Evolutionary conservation across 2,329 filamentous ascomycete genomes (phyloP).

Genomic region (Tolypocladium nubicola): DNA sequence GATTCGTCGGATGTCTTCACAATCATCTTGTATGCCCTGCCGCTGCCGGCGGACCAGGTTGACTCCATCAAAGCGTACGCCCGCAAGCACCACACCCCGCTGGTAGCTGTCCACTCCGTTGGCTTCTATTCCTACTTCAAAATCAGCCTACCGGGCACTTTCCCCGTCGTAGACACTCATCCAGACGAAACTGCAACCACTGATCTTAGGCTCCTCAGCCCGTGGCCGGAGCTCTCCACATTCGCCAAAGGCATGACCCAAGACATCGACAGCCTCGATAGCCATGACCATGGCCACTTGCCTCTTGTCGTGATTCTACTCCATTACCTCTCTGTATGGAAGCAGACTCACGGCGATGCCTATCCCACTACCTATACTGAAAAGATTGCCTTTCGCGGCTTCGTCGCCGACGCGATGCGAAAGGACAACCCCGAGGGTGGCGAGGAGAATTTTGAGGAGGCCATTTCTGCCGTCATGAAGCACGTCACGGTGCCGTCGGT

Average conservation of each 20-base stretch:
- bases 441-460: slow-evolving; percentile 97
- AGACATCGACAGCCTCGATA: slow-evolving; percentile 57
- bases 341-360: slow-evolving; percentile 53
- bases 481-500: slow-evolving; percentile 62
- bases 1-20: slow-evolving; percentile 32
- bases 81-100: slow-evolving; percentile 51
- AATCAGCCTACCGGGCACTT: slow-evolving; percentile 65
- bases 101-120: slow-evolving; percentile 76
- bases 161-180: slow-evolving; percentile 92
- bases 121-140: slow-evolving; percentile 89
- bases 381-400: slow-evolving; percentile 70
- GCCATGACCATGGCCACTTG: slow-evolving; percentile 82
- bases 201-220: slow-evolving; percentile 72
- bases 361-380: slow-evolving; percentile 69
- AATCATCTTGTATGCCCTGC: slow-evolving; percentile 44
- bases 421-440: slow-evolving; percentile 70
- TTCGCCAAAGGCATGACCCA: slow-evolving; percentile 58
- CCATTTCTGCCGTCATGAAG: slow-evolving; percentile 76
- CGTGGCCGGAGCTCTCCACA: slow-evolving; percentile 71
- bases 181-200: slow-evolving; percentile 77
- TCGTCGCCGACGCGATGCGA: slow-evolving; percentile 57
- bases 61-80: slow-evolving; percentile 35
- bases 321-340: slow-evolving; percentile 76
- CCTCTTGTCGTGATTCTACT: slow-evolving; percentile 79
- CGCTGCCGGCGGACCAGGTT: slow-evolving; percentile 33